A percentile compares a stretch with the other conserved stretches of the same genome.
Conservation (phyloP, 495 filamentous ascomycete genomes). For the Neurospora africana region DNA sequence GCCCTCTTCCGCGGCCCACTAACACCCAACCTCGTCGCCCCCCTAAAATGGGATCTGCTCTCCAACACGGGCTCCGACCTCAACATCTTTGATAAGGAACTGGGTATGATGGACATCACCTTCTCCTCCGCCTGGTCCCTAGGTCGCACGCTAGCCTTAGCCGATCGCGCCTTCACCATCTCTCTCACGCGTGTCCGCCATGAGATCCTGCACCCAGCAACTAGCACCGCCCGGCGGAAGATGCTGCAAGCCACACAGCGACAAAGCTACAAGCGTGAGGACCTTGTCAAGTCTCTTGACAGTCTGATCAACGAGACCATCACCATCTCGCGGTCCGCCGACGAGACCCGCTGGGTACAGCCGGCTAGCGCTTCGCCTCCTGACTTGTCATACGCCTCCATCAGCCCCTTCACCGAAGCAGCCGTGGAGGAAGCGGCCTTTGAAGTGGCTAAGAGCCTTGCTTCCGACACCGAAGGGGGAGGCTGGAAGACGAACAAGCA, state of each 20-base stretch:
- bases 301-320: background rate
- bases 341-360: background rate
- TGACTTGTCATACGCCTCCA: background rate
- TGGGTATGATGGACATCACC: conserved; percentile 38
- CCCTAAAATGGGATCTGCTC: conserved; percentile 15
- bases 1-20: conserved; percentile 36
- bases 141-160: conserved; percentile 26
- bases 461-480: background rate
- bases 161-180: conserved; percentile 16
- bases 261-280: background rate
- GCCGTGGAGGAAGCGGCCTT: background rate
- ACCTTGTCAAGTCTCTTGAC: background rate
- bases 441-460: background rate
- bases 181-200: conserved; percentile 19
- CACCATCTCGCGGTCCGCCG: background rate
- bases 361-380: background rate
- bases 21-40: conserved; percentile 12
- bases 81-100: conserved; percentile 34
- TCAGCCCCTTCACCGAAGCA: background rate
- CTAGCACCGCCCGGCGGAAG: background rate
- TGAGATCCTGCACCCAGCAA: background rate
- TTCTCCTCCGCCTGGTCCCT: conserved; percentile 40
- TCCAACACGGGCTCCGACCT: conserved; percentile 24
- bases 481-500: background rate
- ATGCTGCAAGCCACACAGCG: background rate